Base-by-base conservation (phyloP, 345 rosid species). In the Trapa incisa region DNA sequence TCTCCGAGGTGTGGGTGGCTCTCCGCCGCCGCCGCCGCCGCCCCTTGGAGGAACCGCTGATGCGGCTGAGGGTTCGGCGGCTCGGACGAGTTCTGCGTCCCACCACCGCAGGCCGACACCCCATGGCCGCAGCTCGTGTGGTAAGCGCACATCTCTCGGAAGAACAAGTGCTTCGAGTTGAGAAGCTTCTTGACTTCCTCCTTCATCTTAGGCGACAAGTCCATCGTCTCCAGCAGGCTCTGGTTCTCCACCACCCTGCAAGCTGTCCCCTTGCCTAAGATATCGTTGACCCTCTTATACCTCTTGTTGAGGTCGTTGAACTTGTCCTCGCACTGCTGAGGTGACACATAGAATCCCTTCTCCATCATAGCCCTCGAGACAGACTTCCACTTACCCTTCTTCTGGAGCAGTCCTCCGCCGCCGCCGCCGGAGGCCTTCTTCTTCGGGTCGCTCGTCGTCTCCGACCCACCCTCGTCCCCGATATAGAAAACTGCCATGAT, bases 361-460 rank as follows among this genome's bases (percentile, higher is more conserved):
- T 94, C 99, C 87, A 94, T 79, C 99, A 94, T 89, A 9, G 97
- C 97, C 75, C 84, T 79, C 0, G 99, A 94, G 15, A 94, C 96
- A 0, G 99, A 91, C 65, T 91, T 94, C 99, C 99, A 94, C 61
- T 94, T 94, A 67, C 99, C 97, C 75, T 94, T 94, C 91, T 91
- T 94, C 79, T 91, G 99, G 33, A 87, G 67, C 76, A 91, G 71
- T 33, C 75, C 88, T n/a, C 29, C 29, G 29, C 83, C 88, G 29
- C 29, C 29, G 29, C 29, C 29, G 29, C 29, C 29, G 29, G 29
- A 22, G 0, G 70, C 68, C 70, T 84, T 77, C 76, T 81, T 84
- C 81, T 89, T 89, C 13, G 79, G 76, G 41, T 94, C 96, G 47
- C 39, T 75, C 32, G 29, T 22, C 29, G 69, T 74, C 66, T 89